Evolutionary conservation across 139 green algal species (phyloP).

Genomic region (Coelastrella sp.): DNA sequence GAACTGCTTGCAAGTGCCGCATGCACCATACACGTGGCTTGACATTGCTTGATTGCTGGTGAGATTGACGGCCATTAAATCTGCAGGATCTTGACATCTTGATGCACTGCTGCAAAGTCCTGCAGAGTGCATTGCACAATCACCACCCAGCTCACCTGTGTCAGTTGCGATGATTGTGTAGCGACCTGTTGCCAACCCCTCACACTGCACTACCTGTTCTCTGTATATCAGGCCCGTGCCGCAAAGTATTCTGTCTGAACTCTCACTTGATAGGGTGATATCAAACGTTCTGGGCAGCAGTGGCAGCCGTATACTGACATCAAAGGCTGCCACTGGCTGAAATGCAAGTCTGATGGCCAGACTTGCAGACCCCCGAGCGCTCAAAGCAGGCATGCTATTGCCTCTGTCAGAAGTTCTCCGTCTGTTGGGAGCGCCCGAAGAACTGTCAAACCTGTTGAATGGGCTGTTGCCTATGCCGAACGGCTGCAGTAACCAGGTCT

Average conservation of each 20-base stretch:
- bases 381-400: not conserved
- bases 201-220: conserved; percentile 18
- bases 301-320: conserved; percentile 2
- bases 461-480: not conserved
- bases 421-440: not conserved
- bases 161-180: not conserved
- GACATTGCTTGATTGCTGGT: too few relatives aligned
- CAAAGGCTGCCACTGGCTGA: not conserved
- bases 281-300: not conserved
- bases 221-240: not conserved
- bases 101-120: too few relatives aligned
- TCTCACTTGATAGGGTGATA: not conserved
- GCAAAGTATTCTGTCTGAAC: not conserved
- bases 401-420: not conserved
- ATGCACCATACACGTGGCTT: too few relatives aligned
- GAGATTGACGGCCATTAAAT: too few relatives aligned
- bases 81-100: too few relatives aligned
- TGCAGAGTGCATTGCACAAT: too few relatives aligned
- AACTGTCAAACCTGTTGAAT: not conserved
- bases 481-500: not conserved
- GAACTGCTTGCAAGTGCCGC: too few relatives aligned
- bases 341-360: not conserved
- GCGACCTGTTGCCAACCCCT: not conserved
- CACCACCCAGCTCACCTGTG: not conserved
- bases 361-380: not conserved